These are phyloP conservation scores for Vaccinium myrtillus DNA, from an alignment of 148 eudicot genomes.

Conservation along the genomic window DNA sequence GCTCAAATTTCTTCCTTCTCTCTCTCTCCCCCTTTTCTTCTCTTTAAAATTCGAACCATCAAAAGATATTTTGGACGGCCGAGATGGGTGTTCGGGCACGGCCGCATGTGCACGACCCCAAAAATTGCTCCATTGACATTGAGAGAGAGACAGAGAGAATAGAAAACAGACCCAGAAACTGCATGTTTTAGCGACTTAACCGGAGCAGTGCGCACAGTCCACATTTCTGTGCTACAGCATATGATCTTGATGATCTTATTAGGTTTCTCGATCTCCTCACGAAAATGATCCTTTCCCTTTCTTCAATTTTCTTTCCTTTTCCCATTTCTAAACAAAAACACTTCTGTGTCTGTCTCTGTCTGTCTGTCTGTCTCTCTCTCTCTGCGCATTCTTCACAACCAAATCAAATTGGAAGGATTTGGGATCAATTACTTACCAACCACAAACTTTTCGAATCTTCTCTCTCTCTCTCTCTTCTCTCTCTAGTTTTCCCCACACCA, in stretches of 20 bases:
- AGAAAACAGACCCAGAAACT: constrained; percentile 6
- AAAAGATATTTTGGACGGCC: too few relatives aligned
- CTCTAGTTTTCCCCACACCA: background rate
- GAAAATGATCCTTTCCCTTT: constrained; percentile 45
- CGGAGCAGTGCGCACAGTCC: constrained; percentile 10
- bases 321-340: background rate
- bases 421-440: background rate
- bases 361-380: background rate
- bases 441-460: background rate
- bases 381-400: background rate
- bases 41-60: too few relatives aligned
- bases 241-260: constrained; percentile 8
- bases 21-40: too few relatives aligned
- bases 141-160: background rate
- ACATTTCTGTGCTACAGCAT: constrained; percentile 38
- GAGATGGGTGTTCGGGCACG: too few relatives aligned
- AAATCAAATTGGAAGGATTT: background rate
- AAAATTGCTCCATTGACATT: too few relatives aligned
- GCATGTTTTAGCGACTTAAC: constrained; percentile 21
- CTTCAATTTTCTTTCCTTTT: background rate
- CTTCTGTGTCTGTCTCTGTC: background rate
- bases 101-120: too few relatives aligned
- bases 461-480: background rate
- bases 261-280: constrained; percentile 51
- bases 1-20: too few relatives aligned